A percentile compares a stretch with the other conserved stretches of the same genome.
phyloP scores from a whole-genome alignment of 2,329 filamentous ascomycete genomes.

The Blastomyces parvus region DNA sequence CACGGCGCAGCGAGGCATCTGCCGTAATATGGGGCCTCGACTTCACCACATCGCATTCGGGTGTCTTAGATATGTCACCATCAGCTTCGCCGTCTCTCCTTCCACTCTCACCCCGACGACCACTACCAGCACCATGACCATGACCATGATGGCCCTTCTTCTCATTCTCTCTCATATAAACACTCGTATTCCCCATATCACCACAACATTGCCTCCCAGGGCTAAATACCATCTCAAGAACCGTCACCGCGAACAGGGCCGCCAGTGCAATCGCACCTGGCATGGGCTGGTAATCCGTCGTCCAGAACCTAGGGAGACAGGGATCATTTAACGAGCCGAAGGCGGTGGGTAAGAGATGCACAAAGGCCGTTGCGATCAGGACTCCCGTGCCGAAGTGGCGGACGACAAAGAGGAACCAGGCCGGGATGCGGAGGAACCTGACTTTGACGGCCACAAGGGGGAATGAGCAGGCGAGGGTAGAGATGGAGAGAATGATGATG shows the following conservation, averaged over 20 bases:
- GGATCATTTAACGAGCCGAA: constrained; percentile 59
- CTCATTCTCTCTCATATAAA: not conserved
- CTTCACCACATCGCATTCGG: not conserved
- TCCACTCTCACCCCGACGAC: no score
- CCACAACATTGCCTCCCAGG: constrained; percentile 23
- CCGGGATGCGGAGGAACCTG: constrained; percentile 49
- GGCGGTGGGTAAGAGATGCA: constrained; percentile 62
- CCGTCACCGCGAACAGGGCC: constrained; percentile 37
- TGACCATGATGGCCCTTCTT: not conserved
- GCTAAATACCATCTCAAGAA: constrained; percentile 50
- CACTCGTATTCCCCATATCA: not conserved
- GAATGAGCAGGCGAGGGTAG: constrained; percentile 52
- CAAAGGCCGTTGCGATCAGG: constrained; percentile 76
- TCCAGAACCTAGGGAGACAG: constrained; percentile 44
- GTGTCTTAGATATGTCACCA: no score
- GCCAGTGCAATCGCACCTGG: constrained; percentile 40
- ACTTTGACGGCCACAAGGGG: constrained; percentile 55
- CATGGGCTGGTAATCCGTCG: constrained; percentile 38
- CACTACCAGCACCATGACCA: not conserved
- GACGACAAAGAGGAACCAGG: constrained; percentile 54
- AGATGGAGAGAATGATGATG: constrained; percentile 50
- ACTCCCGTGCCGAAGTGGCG: constrained; percentile 76
- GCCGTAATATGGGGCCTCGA: not conserved
- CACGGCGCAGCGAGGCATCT: constrained; percentile 17
- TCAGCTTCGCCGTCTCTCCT: no score